Conservation (phyloP, 192 early-diverging fungal species). For the Chytriomyces sp. region DNA sequence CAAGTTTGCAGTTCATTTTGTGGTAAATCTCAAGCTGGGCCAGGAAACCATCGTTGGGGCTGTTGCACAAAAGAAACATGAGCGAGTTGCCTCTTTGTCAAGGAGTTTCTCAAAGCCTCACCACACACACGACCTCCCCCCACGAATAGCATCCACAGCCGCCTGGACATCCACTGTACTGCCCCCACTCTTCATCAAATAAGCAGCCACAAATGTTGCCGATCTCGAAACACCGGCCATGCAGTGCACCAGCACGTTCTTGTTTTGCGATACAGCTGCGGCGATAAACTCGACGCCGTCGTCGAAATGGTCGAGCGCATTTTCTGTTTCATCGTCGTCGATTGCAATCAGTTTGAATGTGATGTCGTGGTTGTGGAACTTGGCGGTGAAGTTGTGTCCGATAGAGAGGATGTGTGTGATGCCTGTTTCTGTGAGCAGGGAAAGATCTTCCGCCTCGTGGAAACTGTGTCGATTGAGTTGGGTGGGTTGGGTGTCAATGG, state of each 20-base stretch:
- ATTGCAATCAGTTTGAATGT: conserved; percentile 14
- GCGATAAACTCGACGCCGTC: conserved; percentile 7
- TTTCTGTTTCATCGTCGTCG: conserved; percentile 19
- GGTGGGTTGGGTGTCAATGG: background rate
- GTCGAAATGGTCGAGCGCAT: conserved; percentile 21
- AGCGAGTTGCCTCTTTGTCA: background rate
- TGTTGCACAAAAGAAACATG: background rate
- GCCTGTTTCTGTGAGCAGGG: background rate
- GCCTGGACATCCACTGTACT: background rate
- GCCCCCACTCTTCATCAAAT: conserved; percentile 27
- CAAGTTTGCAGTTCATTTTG: conserved; percentile 13
- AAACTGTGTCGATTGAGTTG: background rate
- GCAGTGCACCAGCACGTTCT: conserved; percentile 27
- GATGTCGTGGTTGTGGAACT: background rate
- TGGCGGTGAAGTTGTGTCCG: conserved; percentile 16
- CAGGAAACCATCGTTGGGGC: conserved; percentile 28
- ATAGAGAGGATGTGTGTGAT: conserved; percentile 3
- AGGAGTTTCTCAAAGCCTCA: background rate
- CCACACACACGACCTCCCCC: background rate
- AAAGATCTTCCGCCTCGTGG: conserved; percentile 10
- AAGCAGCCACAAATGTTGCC: conserved; percentile 23
- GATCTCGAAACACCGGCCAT: conserved; percentile 21
- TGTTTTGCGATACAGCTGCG: background rate
- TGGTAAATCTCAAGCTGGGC: conserved; percentile 24
- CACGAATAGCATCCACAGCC: conserved; percentile 16